These are phyloP conservation scores for Corymbia calophylla DNA, from an alignment of 441 rosid genomes.

Conservation along the genomic window DNA sequence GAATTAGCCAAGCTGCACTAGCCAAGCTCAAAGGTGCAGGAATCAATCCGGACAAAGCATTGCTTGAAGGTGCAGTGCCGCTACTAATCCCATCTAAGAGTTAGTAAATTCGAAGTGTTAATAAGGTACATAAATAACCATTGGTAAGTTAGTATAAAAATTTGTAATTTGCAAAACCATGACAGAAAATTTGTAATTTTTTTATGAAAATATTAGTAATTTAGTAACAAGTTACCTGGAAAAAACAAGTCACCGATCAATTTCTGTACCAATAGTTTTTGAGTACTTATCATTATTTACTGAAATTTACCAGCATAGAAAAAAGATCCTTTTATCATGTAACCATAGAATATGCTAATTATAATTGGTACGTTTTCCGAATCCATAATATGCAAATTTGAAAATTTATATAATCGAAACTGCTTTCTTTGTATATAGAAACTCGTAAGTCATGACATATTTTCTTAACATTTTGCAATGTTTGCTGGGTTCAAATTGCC, in stretches of 20 bases:
- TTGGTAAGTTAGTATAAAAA: too few relatives aligned
- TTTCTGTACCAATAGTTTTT: neutral
- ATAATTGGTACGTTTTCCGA: neutral
- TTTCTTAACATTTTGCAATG: neutral
- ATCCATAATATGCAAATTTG: neutral
- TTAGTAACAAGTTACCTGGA: neutral
- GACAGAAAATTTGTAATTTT: neutral
- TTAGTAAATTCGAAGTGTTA: neutral
- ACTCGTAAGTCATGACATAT: neutral
- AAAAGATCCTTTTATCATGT: neutral
- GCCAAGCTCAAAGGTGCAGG: neutral
- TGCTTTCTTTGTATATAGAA: neutral
- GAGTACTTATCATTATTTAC: too few relatives aligned
- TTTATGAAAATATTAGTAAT: neutral
- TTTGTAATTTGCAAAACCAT: neutral
- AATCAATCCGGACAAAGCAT: neutral
- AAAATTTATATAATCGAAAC: neutral
- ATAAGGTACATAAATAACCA: neutral
- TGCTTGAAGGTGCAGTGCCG: neutral
- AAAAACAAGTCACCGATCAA: neutral
- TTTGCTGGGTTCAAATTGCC: neutral
- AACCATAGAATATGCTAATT: neutral
- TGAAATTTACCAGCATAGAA: neutral
- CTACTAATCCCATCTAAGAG: neutral
- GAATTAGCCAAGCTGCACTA: too few relatives aligned